Evolutionary conservation across 75 land plant species (phyloP), one percentile per base, ranked within the genome.

Genomic region (Azolla pinnata): DNA sequence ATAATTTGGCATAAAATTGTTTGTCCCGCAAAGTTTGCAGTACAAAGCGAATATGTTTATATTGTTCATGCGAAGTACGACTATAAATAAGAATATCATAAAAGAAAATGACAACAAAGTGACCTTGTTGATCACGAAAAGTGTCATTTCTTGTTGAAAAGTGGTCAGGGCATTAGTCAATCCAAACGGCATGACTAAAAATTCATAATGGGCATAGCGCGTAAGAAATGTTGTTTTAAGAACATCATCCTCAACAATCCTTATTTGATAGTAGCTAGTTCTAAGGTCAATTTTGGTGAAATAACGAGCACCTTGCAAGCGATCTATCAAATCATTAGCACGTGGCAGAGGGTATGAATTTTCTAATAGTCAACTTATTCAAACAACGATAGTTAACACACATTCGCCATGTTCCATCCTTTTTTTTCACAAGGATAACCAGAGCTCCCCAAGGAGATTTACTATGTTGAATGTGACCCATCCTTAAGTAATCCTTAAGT

Each of bases 361-460:
- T n/a, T n/a, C n/a, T n/a, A n/a, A n/a, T n/a, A n/a, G n/a, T n/a
- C n/a, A n/a, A n/a, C n/a, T n/a, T n/a, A n/a, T n/a, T n/a, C n/a
- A n/a, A n/a, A n/a, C n/a, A n/a, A n/a, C n/a, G n/a, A n/a, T n/a
- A n/a, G n/a, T n/a, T n/a, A n/a, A n/a, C n/a, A n/a, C n/a, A n/a
- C n/a, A n/a, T n/a, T n/a, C n/a, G n/a, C n/a, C n/a, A n/a, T 0
- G 61, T 47, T 0, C 56, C 32, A 29, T 71, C 67, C 30, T 70
- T 63, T 29, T 60, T 68, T 27, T 59, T 62, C 0, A 59, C 74
- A 1, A 64, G 29, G 16, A 71, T n/a, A 29, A 64, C 46, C 1
- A 53, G 62, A 16, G 68, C 4, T 0, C 47, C 25, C 52, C 17
- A 71, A 0, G 68, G 62, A 60, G 56, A 48, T 0, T 16, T 51